phyloP scores from a whole-genome alignment of 768 basidiomycete genomes.

The Clavaria fumosa region DNA sequence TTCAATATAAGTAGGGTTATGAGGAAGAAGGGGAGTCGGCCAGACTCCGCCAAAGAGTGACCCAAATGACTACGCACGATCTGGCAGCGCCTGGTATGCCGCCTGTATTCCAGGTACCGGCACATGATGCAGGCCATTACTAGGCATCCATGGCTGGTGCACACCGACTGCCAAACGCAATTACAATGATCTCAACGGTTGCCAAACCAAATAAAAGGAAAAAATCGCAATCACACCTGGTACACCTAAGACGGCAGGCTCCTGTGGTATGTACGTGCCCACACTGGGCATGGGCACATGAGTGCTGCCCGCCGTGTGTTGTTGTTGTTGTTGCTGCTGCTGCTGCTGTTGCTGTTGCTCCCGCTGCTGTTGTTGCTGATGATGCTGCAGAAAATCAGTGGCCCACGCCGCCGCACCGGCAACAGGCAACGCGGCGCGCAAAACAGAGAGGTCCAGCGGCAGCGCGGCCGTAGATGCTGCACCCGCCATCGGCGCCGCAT shows the following conservation, averaged over 20 bases:
- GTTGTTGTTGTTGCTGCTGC: slow-evolving; percentile 14
- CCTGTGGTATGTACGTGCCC: slow-evolving; percentile 7
- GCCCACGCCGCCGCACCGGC: slow-evolving; percentile 8
- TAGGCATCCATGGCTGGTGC: slow-evolving; percentile 10
- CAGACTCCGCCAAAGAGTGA: too few relatives aligned
- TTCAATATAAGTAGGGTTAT: background rate
- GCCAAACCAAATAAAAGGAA: background rate
- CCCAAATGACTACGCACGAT: too few relatives aligned
- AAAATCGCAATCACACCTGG: background rate
- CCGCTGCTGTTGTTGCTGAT: slow-evolving; percentile 13
- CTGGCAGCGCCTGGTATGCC: too few relatives aligned
- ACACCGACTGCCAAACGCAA: background rate
- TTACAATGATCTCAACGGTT: too few relatives aligned
- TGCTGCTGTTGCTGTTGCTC: slow-evolving; percentile 10
- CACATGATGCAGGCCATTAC: slow-evolving; percentile 5
- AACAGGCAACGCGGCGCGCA: slow-evolving; percentile 33
- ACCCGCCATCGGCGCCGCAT: slow-evolving; percentile 21
- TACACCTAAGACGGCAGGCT: background rate
- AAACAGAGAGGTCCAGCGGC: slow-evolving; percentile 44
- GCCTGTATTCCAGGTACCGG: slow-evolving; percentile 5
- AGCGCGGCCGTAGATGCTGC: too few relatives aligned
- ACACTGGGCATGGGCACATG: slow-evolving; percentile 8
- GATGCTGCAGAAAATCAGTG: slow-evolving; percentile 8
- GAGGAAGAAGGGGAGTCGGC: slow-evolving; percentile 7
- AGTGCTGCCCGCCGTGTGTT: slow-evolving; percentile 13